Evolutionary conservation across 495 filamentous ascomycete species (phyloP).

Genomic region (Tetracladium setigerum): DNA sequence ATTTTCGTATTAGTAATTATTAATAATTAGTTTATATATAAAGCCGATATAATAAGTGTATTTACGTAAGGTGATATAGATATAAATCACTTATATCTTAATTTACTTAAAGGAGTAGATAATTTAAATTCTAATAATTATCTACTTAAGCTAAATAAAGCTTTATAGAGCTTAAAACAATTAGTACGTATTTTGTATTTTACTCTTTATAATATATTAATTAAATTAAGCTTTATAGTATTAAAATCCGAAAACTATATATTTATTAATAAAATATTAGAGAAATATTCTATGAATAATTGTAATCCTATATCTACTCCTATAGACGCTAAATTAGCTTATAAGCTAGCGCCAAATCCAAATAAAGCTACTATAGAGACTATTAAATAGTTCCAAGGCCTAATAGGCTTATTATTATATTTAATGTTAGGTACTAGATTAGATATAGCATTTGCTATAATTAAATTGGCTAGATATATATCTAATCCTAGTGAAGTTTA

Average conservation of each 20-base stretch:
- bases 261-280: constrained; percentile 11
- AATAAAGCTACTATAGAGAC: background rate
- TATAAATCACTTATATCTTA: too few relatives aligned
- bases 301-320: constrained; percentile 9
- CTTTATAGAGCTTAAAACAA: constrained; percentile 19
- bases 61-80: too few relatives aligned
- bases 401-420: constrained; percentile 16
- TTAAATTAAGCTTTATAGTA: constrained; percentile 6
- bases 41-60: constrained; percentile 9
- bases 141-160: constrained; percentile 10
- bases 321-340: too few relatives aligned
- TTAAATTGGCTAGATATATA: too few relatives aligned
- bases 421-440: constrained; percentile 10
- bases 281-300: constrained; percentile 4
- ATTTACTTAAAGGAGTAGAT: too few relatives aligned
- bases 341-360: too few relatives aligned
- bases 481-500: constrained; percentile 12
- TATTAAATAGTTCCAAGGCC: constrained; percentile 8
- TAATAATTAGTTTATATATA: constrained; percentile 8
- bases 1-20: constrained; percentile 5
- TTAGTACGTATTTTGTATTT: constrained; percentile 13
- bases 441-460: too few relatives aligned
- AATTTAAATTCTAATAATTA: too few relatives aligned
- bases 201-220: constrained; percentile 8
- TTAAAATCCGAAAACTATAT: constrained; percentile 8